Percentiles rank a stretch among this genome's conserved stretches.
phyloP scores from a whole-genome alignment of 768 basidiomycete genomes.

The Hirschioporus abietinus region DNA sequence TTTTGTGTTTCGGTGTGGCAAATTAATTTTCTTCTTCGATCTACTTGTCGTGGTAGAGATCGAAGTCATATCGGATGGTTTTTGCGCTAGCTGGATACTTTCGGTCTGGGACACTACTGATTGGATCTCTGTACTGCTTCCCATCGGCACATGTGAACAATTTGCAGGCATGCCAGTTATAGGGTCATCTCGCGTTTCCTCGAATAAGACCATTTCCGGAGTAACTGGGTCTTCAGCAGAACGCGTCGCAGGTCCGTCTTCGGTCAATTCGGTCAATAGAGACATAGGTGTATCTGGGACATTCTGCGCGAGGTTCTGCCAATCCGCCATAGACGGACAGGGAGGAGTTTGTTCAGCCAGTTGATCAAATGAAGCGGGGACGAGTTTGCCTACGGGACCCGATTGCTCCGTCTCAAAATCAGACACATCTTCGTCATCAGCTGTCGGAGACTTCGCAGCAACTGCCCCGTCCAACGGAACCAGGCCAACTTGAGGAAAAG shows the following conservation, averaged over 20 bases:
- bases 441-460: background rate
- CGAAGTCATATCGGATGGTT: background rate
- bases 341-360: background rate
- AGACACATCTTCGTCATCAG: slow-evolving; percentile 5
- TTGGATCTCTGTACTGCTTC: too few relatives aligned
- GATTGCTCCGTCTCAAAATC: background rate
- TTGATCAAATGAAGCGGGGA: slow-evolving; percentile 2
- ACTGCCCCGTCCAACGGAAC: too few relatives aligned
- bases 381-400: slow-evolving; percentile 2
- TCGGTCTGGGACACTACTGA: too few relatives aligned
- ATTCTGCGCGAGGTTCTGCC: background rate
- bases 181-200: too few relatives aligned
- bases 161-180: too few relatives aligned
- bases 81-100: too few relatives aligned
- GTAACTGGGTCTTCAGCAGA: background rate
- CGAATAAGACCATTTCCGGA: background rate
- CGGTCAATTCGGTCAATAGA: background rate
- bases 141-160: too few relatives aligned
- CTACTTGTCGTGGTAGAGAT: slow-evolving; percentile 7
- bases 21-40: slow-evolving; percentile 10
- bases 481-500: too few relatives aligned
- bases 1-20: slow-evolving; percentile 22
- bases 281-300: background rate
- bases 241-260: background rate
- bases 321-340: background rate